phyloP scores from a whole-genome alignment of 2,329 filamentous ascomycete genomes.

The Raffaelea ambrosiae region DNA sequence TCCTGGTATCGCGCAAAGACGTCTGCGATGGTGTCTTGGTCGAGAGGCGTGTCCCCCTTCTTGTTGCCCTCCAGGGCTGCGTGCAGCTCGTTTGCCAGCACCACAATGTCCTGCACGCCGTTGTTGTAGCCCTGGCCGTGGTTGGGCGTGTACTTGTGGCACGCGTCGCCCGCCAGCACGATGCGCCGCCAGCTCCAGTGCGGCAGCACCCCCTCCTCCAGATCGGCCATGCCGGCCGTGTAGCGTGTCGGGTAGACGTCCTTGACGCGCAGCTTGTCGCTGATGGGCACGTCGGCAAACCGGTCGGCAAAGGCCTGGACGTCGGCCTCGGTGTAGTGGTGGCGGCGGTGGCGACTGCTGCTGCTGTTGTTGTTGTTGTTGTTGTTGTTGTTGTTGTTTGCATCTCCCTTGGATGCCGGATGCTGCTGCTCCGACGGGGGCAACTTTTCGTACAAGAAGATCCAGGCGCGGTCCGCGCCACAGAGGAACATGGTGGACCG shows the following conservation, averaged over 20 bases:
- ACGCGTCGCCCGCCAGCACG: slow-evolving; percentile 7
- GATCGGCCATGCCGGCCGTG: neutral
- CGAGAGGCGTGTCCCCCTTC: neutral
- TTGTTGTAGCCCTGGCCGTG: slow-evolving; percentile 2
- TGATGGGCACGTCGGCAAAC: neutral
- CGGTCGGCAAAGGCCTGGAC: neutral
- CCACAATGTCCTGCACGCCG: slow-evolving; percentile 5
- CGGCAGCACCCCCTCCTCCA: slow-evolving; percentile 66
- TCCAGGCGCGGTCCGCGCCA: neutral
- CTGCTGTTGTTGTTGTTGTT: too few relatives aligned
- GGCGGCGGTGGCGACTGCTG: neutral
- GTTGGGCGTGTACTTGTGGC: slow-evolving; percentile 7
- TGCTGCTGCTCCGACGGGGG: neutral
- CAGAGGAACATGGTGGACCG: neutral
- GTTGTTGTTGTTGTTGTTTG: too few relatives aligned
- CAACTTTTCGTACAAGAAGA: neutral
- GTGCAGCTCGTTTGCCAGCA: slow-evolving; percentile 4
- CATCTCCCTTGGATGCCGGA: too few relatives aligned
- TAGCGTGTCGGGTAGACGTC: neutral
- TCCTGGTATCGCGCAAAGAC: neutral
- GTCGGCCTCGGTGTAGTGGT: neutral
- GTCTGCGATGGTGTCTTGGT: neutral
- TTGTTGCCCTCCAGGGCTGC: neutral
- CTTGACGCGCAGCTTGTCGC: neutral
- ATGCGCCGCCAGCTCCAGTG: slow-evolving; percentile 84